These are phyloP conservation scores for Testicularia cyperi DNA, from an alignment of 1,284 basidiomycete species.

Conservation along the genomic window DNA sequence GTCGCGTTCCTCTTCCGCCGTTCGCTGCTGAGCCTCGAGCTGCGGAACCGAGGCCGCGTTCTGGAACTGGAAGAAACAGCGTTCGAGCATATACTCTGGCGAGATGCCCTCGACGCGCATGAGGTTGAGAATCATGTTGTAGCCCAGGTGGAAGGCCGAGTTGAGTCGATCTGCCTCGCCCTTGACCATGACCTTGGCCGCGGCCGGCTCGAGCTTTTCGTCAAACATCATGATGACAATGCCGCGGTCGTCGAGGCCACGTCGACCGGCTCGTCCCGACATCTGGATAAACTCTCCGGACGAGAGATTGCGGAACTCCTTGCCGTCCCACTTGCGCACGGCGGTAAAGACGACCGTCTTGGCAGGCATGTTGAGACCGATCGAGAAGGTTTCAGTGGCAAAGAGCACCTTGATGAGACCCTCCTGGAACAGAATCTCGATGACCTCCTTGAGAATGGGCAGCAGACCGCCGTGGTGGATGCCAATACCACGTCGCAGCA, in stretches of 20 bases:
- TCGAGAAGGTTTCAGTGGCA: constrained; percentile 98
- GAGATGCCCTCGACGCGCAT: constrained; percentile 99
- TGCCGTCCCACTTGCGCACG: constrained; percentile 93
- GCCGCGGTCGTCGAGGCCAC: constrained; percentile 96
- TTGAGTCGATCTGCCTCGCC: constrained; percentile 95
- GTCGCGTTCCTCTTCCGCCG: constrained; percentile 72
- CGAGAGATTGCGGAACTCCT: constrained; percentile 81
- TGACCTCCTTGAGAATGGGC: constrained; percentile 97
- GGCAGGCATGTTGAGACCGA: constrained; percentile 99
- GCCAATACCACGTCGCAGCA: constrained; percentile 92
- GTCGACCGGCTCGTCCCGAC: constrained; percentile 95
- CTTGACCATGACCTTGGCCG: constrained; percentile 96
- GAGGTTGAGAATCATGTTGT: constrained; percentile 98
- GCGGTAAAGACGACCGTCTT: constrained; percentile 98
- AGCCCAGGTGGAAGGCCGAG: constrained; percentile 97
- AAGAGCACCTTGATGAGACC: constrained; percentile 99
- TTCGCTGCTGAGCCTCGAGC: constrained; percentile 78
- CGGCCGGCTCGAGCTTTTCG: constrained; percentile 88
- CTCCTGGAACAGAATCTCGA: constrained; percentile 98
- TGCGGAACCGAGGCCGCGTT: constrained; percentile 84
- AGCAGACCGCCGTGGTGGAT: constrained; percentile 98
- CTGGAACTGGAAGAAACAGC: constrained; percentile 98
- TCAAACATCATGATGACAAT: constrained; percentile 99
- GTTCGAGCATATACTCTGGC: constrained; percentile 96
- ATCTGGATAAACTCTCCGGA: constrained; percentile 67